A percentile compares a stretch with the other conserved stretches of the same genome.
phyloP scores from a whole-genome alignment of 192 early-diverging fungal genomes.

The Entomortierella lignicola region DNA sequence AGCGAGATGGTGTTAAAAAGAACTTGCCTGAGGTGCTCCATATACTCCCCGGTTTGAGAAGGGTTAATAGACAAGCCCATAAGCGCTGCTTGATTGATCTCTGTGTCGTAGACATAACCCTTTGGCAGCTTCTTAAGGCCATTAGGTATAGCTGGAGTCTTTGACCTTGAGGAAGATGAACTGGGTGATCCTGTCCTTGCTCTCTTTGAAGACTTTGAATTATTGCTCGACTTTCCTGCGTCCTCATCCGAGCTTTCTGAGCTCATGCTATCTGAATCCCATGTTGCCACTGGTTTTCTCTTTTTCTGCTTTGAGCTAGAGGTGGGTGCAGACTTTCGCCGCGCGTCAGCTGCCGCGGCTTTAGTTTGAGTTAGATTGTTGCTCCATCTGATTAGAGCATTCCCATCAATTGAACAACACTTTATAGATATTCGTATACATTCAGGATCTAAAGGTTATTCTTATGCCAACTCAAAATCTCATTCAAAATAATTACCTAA shows the following conservation, averaged over 20 bases:
- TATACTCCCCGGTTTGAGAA: constrained; percentile 25
- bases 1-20: not conserved
- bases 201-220: constrained; percentile 20
- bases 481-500: not conserved
- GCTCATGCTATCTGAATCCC: constrained; percentile 39
- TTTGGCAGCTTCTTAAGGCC: constrained; percentile 35
- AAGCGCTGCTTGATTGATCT: constrained; percentile 25
- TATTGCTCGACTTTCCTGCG: not conserved
- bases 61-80: constrained; percentile 31
- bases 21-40: constrained; percentile 24
- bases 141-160: constrained; percentile 13
- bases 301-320: constrained; percentile 10
- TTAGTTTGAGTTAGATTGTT: not conserved
- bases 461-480: not conserved
- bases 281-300: constrained; percentile 7
- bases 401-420: too few species aligned
- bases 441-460: too few species aligned
- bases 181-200: constrained; percentile 32
- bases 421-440: too few species aligned
- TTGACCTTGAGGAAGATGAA: constrained; percentile 4
- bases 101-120: constrained; percentile 34
- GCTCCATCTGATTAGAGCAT: not conserved
- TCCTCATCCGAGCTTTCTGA: constrained; percentile 37
- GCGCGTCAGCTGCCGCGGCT: constrained; percentile 9
- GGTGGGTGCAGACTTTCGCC: constrained; percentile 16